Evolutionary conservation across 176 grass and related monocot species (phyloP).

Genomic region (Lolium perenne): DNA sequence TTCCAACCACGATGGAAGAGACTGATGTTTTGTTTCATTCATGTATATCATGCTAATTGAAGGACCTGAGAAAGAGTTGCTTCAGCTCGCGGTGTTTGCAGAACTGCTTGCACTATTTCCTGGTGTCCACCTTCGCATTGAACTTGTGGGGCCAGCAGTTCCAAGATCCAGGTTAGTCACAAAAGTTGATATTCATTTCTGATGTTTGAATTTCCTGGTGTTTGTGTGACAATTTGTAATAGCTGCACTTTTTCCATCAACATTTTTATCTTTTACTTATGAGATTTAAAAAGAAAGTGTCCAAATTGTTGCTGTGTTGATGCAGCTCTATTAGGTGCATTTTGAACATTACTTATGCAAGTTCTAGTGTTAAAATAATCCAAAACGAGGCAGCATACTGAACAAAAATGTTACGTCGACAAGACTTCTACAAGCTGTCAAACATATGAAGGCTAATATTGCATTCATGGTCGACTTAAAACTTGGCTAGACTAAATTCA

Average conservation of each 20-base stretch:
- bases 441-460: no score
- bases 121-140: slow-evolving; percentile 60
- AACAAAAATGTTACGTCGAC: no score
- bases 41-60: slow-evolving; percentile 33
- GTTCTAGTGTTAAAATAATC: no score
- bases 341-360: no score
- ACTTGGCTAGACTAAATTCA: no score
- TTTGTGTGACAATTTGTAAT: slow-evolving; percentile 9
- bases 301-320: not conserved
- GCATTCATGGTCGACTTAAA: no score
- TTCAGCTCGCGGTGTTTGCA: slow-evolving; percentile 73
- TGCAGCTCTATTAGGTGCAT: no score
- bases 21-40: slow-evolving; percentile 31
- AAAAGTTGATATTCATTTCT: slow-evolving; percentile 14
- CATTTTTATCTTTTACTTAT: not conserved
- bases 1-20: slow-evolving; percentile 25
- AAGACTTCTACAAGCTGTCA: no score
- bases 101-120: slow-evolving; percentile 87
- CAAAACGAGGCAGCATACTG: no score
- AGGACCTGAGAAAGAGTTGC: slow-evolving; percentile 91
- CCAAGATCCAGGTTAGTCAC: slow-evolving; percentile 69
- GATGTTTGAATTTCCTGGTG: not conserved
- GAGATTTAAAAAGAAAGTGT: not conserved
- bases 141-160: slow-evolving; percentile 89
- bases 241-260: slow-evolving; percentile 13